Conservation (phyloP, 2,329 filamentous ascomycete genomes). For the Periconia sp. region DNA sequence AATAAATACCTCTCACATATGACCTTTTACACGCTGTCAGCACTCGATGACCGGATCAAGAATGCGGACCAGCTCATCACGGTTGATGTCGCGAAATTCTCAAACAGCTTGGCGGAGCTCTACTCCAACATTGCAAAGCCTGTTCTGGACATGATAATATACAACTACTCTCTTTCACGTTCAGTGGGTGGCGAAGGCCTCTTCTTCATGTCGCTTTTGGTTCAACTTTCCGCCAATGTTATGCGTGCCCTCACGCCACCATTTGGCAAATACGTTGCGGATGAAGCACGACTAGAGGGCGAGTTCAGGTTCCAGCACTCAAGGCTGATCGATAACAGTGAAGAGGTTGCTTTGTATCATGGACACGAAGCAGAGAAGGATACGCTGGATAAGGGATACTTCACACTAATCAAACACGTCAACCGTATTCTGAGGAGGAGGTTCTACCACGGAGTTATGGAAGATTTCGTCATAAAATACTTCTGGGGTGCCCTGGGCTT, state of each 20-base stretch:
- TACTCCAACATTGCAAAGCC: conserved; percentile 98
- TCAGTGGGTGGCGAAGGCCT: conserved; percentile 96
- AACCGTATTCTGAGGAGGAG: conserved; percentile 89
- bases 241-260: conserved; percentile 95
- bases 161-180: conserved; percentile 90
- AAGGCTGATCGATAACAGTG: conserved; percentile 90
- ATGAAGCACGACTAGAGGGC: conserved; percentile 90
- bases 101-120: conserved; percentile 88
- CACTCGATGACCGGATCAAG: conserved; percentile 95
- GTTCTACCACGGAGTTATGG: conserved; percentile 99
- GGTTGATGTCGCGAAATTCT: conserved; percentile 94
- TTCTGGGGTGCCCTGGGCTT: conserved; percentile 96
- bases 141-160: conserved; percentile 91
- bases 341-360: conserved; percentile 89
- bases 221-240: conserved; percentile 87
- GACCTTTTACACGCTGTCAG: conserved; percentile 95
- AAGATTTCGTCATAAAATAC: conserved; percentile 99
- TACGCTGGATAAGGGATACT: conserved; percentile 96
- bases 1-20: conserved; percentile 95
- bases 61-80: conserved; percentile 97
- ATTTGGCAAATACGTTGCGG: conserved; percentile 96
- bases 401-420: conserved; percentile 98
- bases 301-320: conserved; percentile 97
- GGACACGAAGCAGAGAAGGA: conserved; percentile 96
- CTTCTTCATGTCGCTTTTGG: conserved; percentile 90